These are phyloP conservation scores for Cladobotryum mycophilum DNA, from an alignment of 2,329 filamentous ascomycete genomes.

Conservation along the genomic window DNA sequence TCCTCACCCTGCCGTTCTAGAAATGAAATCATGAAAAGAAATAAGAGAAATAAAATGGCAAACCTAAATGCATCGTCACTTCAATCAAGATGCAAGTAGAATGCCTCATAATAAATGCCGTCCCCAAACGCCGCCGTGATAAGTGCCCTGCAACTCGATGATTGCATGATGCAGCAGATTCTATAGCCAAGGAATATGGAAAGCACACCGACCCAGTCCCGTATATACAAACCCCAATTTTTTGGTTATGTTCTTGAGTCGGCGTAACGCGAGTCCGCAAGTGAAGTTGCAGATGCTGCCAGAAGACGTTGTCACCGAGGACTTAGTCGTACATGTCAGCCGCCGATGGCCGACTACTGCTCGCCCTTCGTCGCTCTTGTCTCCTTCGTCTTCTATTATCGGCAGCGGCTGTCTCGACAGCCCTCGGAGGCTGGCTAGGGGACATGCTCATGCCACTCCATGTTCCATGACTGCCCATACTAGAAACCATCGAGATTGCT, in stretches of 20 bases:
- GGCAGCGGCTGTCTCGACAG: slow-evolving; percentile 20
- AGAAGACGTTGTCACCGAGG: neutral
- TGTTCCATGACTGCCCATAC: slow-evolving; percentile 44
- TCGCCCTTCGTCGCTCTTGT: slow-evolving; percentile 44
- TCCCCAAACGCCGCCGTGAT: slow-evolving; percentile 11
- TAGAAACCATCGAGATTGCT: slow-evolving; percentile 38
- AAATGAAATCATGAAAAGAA: neutral
- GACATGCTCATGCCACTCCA: slow-evolving; percentile 49
- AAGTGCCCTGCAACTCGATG: slow-evolving; percentile 9
- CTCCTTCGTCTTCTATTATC: slow-evolving; percentile 51
- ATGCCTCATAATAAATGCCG: slow-evolving; percentile 8
- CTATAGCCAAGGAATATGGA: neutral
- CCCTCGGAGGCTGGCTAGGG: slow-evolving; percentile 29
- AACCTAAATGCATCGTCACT: neutral
- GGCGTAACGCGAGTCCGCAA: neutral
- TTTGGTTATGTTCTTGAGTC: neutral
- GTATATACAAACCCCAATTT: slow-evolving; percentile 6
- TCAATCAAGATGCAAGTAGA: slow-evolving; percentile 8
- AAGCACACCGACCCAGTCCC: neutral
- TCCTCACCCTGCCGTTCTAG: too few relatives aligned
- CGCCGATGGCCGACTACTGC: slow-evolving; percentile 27
- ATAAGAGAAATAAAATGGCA: neutral
- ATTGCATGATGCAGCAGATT: slow-evolving; percentile 7
- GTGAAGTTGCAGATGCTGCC: neutral
- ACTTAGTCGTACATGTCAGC: slow-evolving; percentile 34